A percentile compares a stretch with the other conserved stretches of the same genome.
These are phyloP conservation scores for Stephania japonica DNA, from an alignment of 164 flowering plant genomes.

Conservation along the genomic window DNA sequence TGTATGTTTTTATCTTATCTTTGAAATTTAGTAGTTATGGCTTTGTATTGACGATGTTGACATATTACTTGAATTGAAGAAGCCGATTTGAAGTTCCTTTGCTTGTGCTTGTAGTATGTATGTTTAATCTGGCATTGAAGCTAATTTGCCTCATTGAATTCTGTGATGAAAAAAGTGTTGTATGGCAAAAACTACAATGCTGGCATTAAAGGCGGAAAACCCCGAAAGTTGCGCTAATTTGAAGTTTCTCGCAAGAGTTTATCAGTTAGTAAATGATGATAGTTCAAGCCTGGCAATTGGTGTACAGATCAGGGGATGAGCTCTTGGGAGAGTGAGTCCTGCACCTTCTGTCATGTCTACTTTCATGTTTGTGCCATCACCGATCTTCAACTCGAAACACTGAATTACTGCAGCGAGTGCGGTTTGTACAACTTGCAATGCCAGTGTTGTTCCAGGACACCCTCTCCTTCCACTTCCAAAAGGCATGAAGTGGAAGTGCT, in stretches of 20 bases:
- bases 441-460: conserved; percentile 44
- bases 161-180: too few species aligned
- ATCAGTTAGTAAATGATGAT: conserved; percentile 10
- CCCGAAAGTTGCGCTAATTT: too few species aligned
- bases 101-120: too few species aligned
- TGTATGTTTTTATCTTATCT: too few species aligned
- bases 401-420: conserved; percentile 39
- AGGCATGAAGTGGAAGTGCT: conserved; percentile 40
- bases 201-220: too few species aligned
- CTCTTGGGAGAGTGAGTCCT: conserved; percentile 35
- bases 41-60: too few species aligned
- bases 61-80: too few species aligned
- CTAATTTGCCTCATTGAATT: too few species aligned
- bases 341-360: conserved; percentile 37
- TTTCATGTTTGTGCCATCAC: conserved; percentile 3
- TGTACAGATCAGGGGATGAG: conserved; percentile 21
- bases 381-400: conserved; percentile 48
- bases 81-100: too few species aligned
- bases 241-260: background rate
- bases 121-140: too few species aligned
- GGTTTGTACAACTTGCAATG: conserved; percentile 25
- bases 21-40: too few species aligned
- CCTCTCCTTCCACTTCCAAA: conserved; percentile 54
- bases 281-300: conserved; percentile 16
- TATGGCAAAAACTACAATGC: too few species aligned